Base-by-base conservation (phyloP, 768 basidiomycete genomes). In the Trametes punicea region DNA sequence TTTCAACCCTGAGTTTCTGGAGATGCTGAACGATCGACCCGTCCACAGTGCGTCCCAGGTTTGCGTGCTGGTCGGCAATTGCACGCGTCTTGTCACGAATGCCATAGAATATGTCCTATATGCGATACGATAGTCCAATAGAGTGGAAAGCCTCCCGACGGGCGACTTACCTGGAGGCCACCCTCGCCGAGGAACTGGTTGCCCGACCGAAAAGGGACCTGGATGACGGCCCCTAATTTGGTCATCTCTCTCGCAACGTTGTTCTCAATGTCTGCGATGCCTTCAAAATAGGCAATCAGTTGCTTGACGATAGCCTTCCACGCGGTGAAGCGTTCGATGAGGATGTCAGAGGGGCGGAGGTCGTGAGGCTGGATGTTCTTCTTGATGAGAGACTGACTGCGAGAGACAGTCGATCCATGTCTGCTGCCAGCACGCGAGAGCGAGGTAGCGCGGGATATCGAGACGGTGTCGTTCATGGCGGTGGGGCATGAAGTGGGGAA, bases 101-200 rank as follows among this genome's bases (percentile, higher is more conserved):
- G 56, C 77, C 80, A 73, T 93, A 98, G 73, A 88, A 98, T 16
- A 97, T 82, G 67, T 98, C 96, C 89, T 93, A 57, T 1, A 25
- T 3, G n/a, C n/a, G n/a, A 3, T 9, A 31, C 25, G 18, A 6
- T 27, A 15, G 13, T 7, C 5, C 42, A 15, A 21, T 4, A 1
- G 1, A 6, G 1, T 15, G 11, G 11, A 9, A 25, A 23, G 11
- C 10, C 1, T 25, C 11, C 26, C 4, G 23, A 25, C 29, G 34
- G 55, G 29, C 27, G 62, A 52, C 77, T 30, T 56, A 82, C 87
- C 81, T 95, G 93, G 46, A 99, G 75, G 45, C 97, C 96, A 11
- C 91, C 92, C 70, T 98, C 94, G n/a, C 97, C 97, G 4, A 99
- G 78, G 69, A 99, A 99, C 75, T 98, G 96, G 73, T 97, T 96